phyloP scores from a whole-genome alignment of 495 filamentous ascomycete genomes.

The Lasiosphaeriaceae sp. region DNA sequence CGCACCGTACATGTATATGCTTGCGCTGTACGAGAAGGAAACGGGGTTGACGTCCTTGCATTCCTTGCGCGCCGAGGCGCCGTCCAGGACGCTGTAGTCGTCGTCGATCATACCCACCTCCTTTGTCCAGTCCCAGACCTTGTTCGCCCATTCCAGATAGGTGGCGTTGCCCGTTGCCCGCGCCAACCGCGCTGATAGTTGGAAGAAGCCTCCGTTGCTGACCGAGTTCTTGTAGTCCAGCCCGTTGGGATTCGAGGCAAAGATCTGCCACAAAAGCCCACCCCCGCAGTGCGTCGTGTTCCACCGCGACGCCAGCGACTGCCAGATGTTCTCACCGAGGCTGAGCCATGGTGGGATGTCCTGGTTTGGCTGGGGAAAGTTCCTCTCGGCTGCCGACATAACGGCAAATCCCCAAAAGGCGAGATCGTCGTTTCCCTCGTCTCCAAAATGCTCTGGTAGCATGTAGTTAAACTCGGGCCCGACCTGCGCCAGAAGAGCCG shows the following conservation, averaged over 20 bases:
- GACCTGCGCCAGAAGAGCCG: slow-evolving; percentile 62
- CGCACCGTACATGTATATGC: slow-evolving; percentile 62
- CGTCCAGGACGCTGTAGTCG: slow-evolving; percentile 53
- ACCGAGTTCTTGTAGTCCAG: slow-evolving; percentile 68
- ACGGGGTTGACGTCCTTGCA: slow-evolving; percentile 43
- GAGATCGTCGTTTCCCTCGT: slow-evolving; percentile 69
- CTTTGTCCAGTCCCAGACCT: slow-evolving; percentile 65
- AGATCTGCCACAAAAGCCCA: slow-evolving; percentile 83
- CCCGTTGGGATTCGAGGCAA: slow-evolving; percentile 68
- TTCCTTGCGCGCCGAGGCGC: slow-evolving; percentile 41
- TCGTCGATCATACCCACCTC: slow-evolving; percentile 47
- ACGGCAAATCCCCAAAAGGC: slow-evolving; percentile 77
- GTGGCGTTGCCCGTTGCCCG: slow-evolving; percentile 61
- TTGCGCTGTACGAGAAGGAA: slow-evolving; percentile 61
- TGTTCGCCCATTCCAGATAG: slow-evolving; percentile 65
- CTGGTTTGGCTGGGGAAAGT: slow-evolving; percentile 60
- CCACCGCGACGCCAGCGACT: slow-evolving; percentile 58
- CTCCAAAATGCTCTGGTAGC: slow-evolving; percentile 35
- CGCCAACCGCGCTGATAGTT: slow-evolving; percentile 63
- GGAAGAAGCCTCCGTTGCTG: slow-evolving; percentile 66
- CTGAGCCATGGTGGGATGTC: slow-evolving; percentile 58
- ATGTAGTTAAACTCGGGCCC: slow-evolving; percentile 62
- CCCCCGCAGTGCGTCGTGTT: slow-evolving; percentile 62
- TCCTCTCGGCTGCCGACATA: slow-evolving; percentile 69
- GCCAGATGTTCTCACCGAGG: slow-evolving; percentile 46